A percentile compares a stretch with the other conserved stretches of the same genome.
Conservation (phyloP, 2,329 filamentous ascomycete genomes). For the Escovopsis sp. region DNA sequence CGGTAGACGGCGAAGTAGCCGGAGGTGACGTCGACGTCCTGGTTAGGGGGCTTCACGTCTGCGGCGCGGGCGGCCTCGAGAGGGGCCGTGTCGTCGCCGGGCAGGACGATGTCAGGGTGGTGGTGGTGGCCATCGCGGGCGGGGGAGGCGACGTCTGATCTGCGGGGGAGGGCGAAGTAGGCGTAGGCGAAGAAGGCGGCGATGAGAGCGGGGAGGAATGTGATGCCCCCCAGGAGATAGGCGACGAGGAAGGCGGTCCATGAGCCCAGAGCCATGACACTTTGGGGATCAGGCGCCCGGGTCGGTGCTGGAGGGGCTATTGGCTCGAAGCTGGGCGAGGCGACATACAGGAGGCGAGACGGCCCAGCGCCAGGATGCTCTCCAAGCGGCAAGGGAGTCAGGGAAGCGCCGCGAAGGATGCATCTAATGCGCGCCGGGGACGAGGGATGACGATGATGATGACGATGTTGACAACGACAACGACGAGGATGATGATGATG, state of each 20-base stretch:
- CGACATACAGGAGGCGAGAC: neutral
- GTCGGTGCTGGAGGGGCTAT: neutral
- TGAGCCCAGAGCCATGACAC: constrained; percentile 27
- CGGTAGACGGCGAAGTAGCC: constrained; percentile 93
- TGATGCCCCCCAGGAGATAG: constrained; percentile 78
- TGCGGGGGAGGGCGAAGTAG: constrained; percentile 51
- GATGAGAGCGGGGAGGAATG: constrained; percentile 65
- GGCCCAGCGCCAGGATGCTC: neutral
- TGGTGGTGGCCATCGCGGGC: constrained; percentile 14
- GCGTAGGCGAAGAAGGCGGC: constrained; percentile 47
- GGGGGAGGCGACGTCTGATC: constrained; percentile 23
- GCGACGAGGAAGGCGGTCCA: constrained; percentile 50
- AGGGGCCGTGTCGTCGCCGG: constrained; percentile 49
- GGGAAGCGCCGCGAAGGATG: too few relatives aligned
- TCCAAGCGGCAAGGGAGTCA: neutral
- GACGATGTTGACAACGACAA: too few relatives aligned
- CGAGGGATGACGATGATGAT: too few relatives aligned
- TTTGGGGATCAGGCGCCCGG: neutral
- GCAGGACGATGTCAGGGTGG: constrained; percentile 32
- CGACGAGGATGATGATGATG: too few relatives aligned
- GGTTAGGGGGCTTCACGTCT: constrained; percentile 39
- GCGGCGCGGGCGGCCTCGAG: constrained; percentile 42
- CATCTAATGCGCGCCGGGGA: too few relatives aligned
- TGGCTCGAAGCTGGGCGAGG: neutral
- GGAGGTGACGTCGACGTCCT: constrained; percentile 65